phyloP scores from a whole-genome alignment of 192 early-diverging fungal genomes.

The Pilobolus umbonatus region DNA sequence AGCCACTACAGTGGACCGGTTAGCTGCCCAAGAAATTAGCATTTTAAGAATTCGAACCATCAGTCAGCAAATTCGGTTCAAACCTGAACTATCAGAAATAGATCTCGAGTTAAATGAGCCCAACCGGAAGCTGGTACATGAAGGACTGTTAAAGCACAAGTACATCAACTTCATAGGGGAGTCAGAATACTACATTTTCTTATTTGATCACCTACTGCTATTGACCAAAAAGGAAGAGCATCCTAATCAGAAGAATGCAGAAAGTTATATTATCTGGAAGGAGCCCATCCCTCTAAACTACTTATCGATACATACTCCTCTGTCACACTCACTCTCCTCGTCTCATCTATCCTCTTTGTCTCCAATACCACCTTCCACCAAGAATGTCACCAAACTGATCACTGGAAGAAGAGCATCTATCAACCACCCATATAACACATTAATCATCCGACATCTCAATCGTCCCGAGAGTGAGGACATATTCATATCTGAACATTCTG shows the following conservation, averaged over 20 bases:
- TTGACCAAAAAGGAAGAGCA: constrained; percentile 62
- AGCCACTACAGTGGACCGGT: constrained; percentile 19
- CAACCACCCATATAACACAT: constrained; percentile 51
- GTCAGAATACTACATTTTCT: constrained; percentile 67
- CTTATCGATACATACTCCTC: constrained; percentile 26
- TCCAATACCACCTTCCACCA: neutral
- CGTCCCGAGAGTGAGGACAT: constrained; percentile 61
- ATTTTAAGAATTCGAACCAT: constrained; percentile 15
- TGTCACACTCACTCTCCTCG: neutral
- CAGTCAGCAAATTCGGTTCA: constrained; percentile 13
- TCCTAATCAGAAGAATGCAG: constrained; percentile 5
- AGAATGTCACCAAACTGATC: constrained; percentile 26
- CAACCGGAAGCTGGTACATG: constrained; percentile 66
- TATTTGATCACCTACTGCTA: constrained; percentile 85
- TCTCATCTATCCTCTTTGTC: neutral
- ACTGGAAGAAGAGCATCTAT: constrained; percentile 38
- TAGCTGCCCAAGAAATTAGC: neutral
- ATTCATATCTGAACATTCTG: constrained; percentile 49
- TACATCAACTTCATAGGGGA: constrained; percentile 38
- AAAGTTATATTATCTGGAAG: constrained; percentile 56
- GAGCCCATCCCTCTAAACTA: constrained; percentile 78
- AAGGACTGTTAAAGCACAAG: constrained; percentile 62
- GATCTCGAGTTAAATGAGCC: constrained; percentile 64
- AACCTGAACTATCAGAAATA: neutral
- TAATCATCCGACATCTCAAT: constrained; percentile 62